Base-by-base conservation (phyloP, 768 basidiomycete species). In the Russula vinacea region DNA sequence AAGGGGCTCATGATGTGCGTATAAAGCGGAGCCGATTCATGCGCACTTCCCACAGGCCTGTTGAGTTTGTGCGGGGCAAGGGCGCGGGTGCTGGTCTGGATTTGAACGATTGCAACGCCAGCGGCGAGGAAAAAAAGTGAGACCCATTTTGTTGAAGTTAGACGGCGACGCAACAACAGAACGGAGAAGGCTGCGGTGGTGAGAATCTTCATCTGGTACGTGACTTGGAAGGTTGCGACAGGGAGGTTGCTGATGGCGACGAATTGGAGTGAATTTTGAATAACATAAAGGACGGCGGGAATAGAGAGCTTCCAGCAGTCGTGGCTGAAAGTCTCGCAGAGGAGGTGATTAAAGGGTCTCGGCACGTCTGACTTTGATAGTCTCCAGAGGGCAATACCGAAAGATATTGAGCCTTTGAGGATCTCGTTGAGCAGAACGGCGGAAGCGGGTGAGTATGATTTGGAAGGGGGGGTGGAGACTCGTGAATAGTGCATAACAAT, bases 401-500 rank as follows among this genome's bases (percentile, higher is more conserved):
- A 85, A 24, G 96, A 98, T 76, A 99, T 96, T 32, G 84, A 79
- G 60, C 94, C 92, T 74, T 99, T 99, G 62, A 98, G 79, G 39
- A 98, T 77, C 77, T 99, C 97, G 76, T 94, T 96, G 69, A 98
- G 78, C 37, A 99, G 83, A 32, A 99, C 94, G 26, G 97, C 97
- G 0, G 92, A 83, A 1, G 96, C 94, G 1, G 97, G 93, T 0
- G 92, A 97, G 76, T 99, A 99, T 1, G 91, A 79, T 37, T 89
- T 81, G 47, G 87, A 79, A 2, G 89, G 78, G 9, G 92, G 84
- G 0, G 84, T 90, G 2, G 91, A 90, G 62, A 94, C 88, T 64
- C 97, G 86, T n/a, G 97, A 98, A 76, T 98, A 92, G 79, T 98
- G 94, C 92, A 99, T 96, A 68, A 98, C 92, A 72, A 99, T 94